Base-by-base conservation (phyloP, 2,329 filamentous ascomycete species). In the Cytospora piceae region DNA sequence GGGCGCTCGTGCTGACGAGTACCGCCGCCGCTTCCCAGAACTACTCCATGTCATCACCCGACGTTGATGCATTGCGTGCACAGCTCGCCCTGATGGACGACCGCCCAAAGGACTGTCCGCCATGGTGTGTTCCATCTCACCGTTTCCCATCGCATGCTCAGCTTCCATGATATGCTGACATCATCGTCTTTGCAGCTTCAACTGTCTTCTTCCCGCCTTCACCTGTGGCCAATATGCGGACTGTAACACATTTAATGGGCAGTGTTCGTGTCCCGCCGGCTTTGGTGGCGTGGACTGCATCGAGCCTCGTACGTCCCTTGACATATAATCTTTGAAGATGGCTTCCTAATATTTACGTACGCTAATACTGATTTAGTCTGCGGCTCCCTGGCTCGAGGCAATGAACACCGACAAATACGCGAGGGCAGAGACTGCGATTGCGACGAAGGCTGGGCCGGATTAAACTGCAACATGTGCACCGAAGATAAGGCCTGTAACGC, bases 381-480 rank as follows among this genome's bases (percentile, higher is more conserved):
- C 75, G 95, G 94, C 65, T 95, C 94, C 46, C 83, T 97, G 51
- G 87, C 91, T 49, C 90, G 93, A 72, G 94, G 93, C 69, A 68
- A 68, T 51, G 85, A 85, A 71, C 88, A 98, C 72, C 86, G 95
- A 71, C 86, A 89, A 27, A 89, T 92, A 74, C 87, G 95, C 74
- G 81, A 87, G 61, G 88, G 87, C 69, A 83, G 88, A 65, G 81
- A 83, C 51, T 99, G 95, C 79, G 81, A 93, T 52, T 99, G 95
- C 77, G 90, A 94, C 74, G 91, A 96, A 46, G 95, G 95, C 64
- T 99, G 95, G 95, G 87, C 87, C 51, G 95, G 95, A 69, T 94
- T 99, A 80, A 99, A 99, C 82, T 99, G 95, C 86, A 99, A 95
- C 73, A 92, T 99, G 64, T 99, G 95, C 79, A 88, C 90, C 67